Conservation (phyloP, 345 rosid species). For the Gossypium turneri region DNA sequence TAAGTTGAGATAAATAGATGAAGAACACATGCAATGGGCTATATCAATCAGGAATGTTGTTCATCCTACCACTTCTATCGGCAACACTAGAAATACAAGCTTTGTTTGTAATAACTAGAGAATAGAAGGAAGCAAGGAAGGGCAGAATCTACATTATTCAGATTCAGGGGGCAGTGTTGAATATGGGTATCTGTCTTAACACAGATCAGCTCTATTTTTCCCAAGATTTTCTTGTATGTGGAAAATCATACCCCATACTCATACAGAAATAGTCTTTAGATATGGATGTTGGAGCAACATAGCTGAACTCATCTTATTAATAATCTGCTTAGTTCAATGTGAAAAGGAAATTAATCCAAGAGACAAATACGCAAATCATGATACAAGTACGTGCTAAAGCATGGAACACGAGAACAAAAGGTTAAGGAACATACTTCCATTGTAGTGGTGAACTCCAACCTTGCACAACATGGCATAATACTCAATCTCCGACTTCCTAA, state of each 20-base stretch:
- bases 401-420: not conserved
- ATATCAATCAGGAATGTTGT: no score
- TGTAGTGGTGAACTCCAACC: conserved; percentile 80
- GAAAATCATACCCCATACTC: no score
- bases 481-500: conserved; percentile 77
- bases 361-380: not conserved
- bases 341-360: not conserved
- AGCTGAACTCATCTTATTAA: not conserved
- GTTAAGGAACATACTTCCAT: conserved; percentile 51
- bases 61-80: not conserved
- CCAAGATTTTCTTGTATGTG: no score
- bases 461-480: conserved; percentile 76
- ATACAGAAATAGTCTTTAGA: no score
- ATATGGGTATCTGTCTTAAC: not conserved
- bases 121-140: not conserved
- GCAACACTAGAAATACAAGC: not conserved
- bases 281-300: not conserved
- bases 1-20: not conserved
- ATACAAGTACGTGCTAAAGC: not conserved
- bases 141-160: no score
- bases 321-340: not conserved
- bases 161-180: no score
- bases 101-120: not conserved
- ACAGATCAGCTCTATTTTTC: not conserved
- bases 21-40: not conserved